phyloP scores from a whole-genome alignment of 371 early-diverging fungal genomes.

The Blastocladiella emersonii region DNA sequence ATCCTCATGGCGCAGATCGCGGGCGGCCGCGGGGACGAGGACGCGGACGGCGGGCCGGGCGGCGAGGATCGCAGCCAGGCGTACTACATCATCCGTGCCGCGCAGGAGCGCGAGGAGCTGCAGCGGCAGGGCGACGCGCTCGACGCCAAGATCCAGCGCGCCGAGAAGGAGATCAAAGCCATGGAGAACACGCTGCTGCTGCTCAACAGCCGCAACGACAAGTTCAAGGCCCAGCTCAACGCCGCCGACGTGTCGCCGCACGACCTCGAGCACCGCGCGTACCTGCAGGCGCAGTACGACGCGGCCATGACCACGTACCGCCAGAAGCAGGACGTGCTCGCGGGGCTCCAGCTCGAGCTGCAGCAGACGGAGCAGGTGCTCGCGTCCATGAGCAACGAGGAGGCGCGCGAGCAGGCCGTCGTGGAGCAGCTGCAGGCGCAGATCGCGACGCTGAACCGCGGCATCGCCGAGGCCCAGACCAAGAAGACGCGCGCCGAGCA shows the following conservation, averaged over 20 bases:
- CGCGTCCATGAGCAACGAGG: conserved; percentile 13
- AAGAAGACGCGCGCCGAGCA: conserved; percentile 28
- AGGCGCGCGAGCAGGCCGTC: conserved; percentile 15
- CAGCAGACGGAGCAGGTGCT: conserved; percentile 16
- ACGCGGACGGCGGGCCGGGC: conserved; percentile 13
- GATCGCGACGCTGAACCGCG: conserved; percentile 17
- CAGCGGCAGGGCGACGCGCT: conserved; percentile 38
- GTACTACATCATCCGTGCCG: conserved; percentile 38
- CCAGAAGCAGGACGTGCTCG: conserved; percentile 22
- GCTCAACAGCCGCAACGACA: conserved; percentile 35
- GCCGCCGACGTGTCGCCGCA: conserved; percentile 29
- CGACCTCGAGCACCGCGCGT: conserved; percentile 36
- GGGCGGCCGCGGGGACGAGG: conserved; percentile 16
- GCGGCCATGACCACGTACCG: conserved; percentile 27
- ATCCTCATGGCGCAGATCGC: conserved; percentile 35
- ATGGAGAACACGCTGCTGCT: conserved; percentile 37
- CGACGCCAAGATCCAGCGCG: conserved; percentile 32
- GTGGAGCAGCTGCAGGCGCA: conserved; percentile 20
- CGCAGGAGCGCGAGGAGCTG: conserved; percentile 32
- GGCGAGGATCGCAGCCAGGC: conserved; percentile 30
- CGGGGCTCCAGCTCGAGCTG: conserved; percentile 23
- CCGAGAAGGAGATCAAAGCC: conserved; percentile 39
- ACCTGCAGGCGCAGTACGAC: conserved; percentile 32
- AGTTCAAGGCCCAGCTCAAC: conserved; percentile 19
- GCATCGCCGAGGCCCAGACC: conserved; percentile 24